Evolutionary conservation across 495 filamentous ascomycete genomes (phyloP).

Genomic region (Hypoxylon intermedium): DNA sequence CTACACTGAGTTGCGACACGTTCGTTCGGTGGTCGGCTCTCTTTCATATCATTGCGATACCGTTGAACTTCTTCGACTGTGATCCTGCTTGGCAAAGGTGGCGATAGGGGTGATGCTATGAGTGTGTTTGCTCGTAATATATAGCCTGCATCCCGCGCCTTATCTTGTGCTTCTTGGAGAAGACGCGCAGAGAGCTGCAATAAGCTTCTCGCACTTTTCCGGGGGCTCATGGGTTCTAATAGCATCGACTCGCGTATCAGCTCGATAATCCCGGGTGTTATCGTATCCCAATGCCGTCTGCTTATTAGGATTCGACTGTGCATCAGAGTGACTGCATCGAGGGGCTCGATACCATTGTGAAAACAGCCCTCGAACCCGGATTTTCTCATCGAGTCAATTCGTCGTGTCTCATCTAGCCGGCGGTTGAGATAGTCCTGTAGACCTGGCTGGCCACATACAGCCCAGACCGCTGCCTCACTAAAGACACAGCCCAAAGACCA

Average conservation of each 20-base stretch:
- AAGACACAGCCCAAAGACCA: slow-evolving; percentile 2
- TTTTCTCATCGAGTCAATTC: not conserved
- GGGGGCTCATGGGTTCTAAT: not conserved
- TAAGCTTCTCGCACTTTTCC: not conserved
- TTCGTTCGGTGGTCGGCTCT: not conserved
- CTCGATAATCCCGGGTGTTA: not conserved
- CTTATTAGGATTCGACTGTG: not conserved
- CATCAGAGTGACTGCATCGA: not conserved
- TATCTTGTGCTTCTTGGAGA: not conserved
- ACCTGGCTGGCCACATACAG: not conserved
- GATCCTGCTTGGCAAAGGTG: not conserved
- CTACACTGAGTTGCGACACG: not conserved
- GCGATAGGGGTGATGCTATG: not conserved
- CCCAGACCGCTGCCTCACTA: slow-evolving; percentile 1
- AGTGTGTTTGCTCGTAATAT: not conserved
- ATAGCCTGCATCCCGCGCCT: not conserved
- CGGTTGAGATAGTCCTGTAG: not conserved
- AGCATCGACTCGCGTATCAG: not conserved
- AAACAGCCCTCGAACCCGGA: not conserved
- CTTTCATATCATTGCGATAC: not conserved
- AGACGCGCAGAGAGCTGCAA: not conserved
- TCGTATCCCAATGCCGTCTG: not conserved
- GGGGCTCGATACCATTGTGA: not conserved
- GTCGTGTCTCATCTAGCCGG: not conserved
- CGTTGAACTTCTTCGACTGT: not conserved